Evolutionary conservation across 2,329 filamentous ascomycete genomes (phyloP), one percentile per base, ranked within the genome.

Genomic region (Trichoderma citrinoviride): DNA sequence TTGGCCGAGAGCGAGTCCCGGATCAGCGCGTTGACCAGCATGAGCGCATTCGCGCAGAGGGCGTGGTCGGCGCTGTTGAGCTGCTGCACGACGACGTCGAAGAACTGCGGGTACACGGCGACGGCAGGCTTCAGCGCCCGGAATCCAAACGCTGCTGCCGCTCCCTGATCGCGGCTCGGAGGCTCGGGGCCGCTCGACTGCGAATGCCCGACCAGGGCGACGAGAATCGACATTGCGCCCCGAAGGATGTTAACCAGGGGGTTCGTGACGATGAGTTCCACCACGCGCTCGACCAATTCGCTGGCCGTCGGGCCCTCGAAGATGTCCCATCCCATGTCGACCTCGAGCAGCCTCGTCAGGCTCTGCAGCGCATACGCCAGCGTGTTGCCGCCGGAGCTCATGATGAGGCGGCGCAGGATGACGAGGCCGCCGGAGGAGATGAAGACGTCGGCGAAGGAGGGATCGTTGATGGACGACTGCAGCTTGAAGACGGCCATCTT

Each of bases 401-500:
- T 87, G 68, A 95, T 92, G 61, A 98, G 83, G 64, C 91, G 88
- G 61, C 92, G 87, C 72, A 99, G 81, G 70, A 94, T 88, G 70
- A 88, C 84, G 69, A 98, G 83, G 4, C 95, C 95, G 65, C 93
- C 93, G 56, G 93, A 91, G 58, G 90, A 88, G 67, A 98, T 96
- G 80, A 99, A 99, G 71, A 96, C 88, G 77, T 98, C 95, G 73
- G 95, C 95, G 77, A 98, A 98, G 57, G 93, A 90, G 27, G 94
- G 94, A 78, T 99, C 95, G 75, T 93, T 94, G 78, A 99, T 97
- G 68, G 92, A 93, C 68, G 87, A 90, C 79, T 99, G 95, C 69
- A 99, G 87, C 81, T 97, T 97, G 85, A 99, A 99, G 67, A 96
- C 95, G 67, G 95, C 95, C 92, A 98, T 97, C 79, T 99, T 99